Evolutionary conservation across 2,329 filamentous ascomycete genomes (phyloP).

Genomic region (Tolypocladium tropicale): DNA sequence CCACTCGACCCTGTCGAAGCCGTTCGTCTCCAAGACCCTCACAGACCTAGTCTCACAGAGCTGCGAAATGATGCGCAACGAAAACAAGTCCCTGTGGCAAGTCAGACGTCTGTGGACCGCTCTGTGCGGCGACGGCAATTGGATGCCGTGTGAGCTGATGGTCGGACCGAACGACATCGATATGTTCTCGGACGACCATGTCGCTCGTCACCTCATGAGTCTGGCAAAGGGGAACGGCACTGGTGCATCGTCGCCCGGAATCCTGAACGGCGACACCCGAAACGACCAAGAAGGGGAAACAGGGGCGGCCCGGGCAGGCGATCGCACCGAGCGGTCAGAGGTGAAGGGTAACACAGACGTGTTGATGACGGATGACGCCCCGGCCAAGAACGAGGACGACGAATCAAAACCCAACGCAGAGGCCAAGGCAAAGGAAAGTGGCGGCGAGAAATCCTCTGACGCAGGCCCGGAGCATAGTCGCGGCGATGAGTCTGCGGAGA

Average conservation of each 20-base stretch:
- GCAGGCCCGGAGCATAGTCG: not conserved
- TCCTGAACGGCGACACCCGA: slow-evolving; percentile 12
- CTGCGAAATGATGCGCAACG: slow-evolving; percentile 61
- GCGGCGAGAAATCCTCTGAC: not conserved
- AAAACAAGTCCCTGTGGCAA: slow-evolving; percentile 61
- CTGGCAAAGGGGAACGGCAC: slow-evolving; percentile 12
- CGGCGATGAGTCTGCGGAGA: not conserved
- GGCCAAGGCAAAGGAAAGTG: slow-evolving; percentile 3
- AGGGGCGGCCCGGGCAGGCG: too few relatives aligned
- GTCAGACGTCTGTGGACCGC: slow-evolving; percentile 65
- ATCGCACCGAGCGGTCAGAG: too few relatives aligned
- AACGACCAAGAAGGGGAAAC: slow-evolving; percentile 4
- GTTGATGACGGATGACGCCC: slow-evolving; percentile 19
- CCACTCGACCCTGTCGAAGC: slow-evolving; percentile 64
- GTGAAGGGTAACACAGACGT: slow-evolving; percentile 2
- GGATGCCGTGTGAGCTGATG: slow-evolving; percentile 51
- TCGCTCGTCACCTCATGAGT: slow-evolving; percentile 25
- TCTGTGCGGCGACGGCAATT: slow-evolving; percentile 64
- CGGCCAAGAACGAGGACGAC: slow-evolving; percentile 10
- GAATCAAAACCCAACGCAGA: slow-evolving; percentile 5
- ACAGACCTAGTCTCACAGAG: slow-evolving; percentile 61
- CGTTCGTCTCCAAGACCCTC: slow-evolving; percentile 65
- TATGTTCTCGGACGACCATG: slow-evolving; percentile 39
- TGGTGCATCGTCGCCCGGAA: slow-evolving; percentile 2
- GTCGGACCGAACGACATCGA: slow-evolving; percentile 45